Conservation (phyloP, 164 flowering plant species). For the Annona squamosa region DNA sequence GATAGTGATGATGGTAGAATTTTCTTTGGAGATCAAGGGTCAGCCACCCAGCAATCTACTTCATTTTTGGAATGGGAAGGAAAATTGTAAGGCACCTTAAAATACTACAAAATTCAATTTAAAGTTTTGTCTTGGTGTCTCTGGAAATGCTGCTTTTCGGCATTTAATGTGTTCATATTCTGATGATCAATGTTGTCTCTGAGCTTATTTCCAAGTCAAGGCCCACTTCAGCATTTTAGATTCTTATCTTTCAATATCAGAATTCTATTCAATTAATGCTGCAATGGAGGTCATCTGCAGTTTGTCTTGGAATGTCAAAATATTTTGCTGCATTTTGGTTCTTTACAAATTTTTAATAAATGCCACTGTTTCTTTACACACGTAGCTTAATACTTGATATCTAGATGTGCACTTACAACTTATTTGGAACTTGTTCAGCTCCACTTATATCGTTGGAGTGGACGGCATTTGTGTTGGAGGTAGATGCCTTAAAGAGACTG, state of each 20-base stretch:
- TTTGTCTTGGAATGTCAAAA: background rate
- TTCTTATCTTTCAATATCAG: background rate
- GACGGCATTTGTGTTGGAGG: conserved; percentile 60
- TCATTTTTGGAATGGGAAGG: conserved; percentile 59
- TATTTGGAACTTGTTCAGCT: conserved; percentile 31
- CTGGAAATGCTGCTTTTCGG: background rate
- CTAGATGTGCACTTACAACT: conserved; percentile 3
- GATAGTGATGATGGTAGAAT: conserved; percentile 79
- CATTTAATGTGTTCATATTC: background rate
- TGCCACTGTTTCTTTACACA: background rate
- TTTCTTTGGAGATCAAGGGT: conserved; percentile 85
- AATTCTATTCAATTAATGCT: too few species aligned
- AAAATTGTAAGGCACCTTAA: conserved; percentile 41
- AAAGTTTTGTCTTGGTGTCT: background rate
- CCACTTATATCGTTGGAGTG: conserved; percentile 64
- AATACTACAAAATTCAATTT: background rate
- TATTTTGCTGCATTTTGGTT: background rate
- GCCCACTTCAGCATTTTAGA: too few species aligned
- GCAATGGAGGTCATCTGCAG: background rate
- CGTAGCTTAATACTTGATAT: background rate
- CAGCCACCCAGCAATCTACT: conserved; percentile 50
- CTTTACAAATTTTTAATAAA: background rate
- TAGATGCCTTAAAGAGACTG: conserved; percentile 51
- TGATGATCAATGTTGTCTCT: too few species aligned
- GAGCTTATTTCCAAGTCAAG: too few species aligned